Evolutionary conservation across 2,329 filamentous ascomycete species (phyloP).

Genomic region (Aspergillus udagawae): DNA sequence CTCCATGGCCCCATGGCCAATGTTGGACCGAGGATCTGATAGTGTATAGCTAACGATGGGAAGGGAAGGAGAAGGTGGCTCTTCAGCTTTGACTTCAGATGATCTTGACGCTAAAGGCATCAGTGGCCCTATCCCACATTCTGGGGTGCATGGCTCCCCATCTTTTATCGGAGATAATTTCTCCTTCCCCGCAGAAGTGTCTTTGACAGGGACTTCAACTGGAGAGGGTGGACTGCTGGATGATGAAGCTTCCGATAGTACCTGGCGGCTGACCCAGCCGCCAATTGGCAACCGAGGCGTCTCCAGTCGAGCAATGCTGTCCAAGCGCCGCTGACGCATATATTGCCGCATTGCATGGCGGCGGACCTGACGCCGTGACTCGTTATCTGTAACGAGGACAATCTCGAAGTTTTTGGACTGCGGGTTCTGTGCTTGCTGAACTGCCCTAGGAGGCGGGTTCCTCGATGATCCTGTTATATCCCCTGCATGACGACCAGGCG

Average conservation of each 20-base stretch:
- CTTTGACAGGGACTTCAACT: constrained; percentile 10
- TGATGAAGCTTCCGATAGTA: background rate
- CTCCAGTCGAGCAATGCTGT: constrained; percentile 29
- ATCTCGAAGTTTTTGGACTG: constrained; percentile 28
- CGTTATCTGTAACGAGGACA: constrained; percentile 30
- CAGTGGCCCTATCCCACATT: constrained; percentile 3
- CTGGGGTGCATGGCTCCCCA: constrained; percentile 5
- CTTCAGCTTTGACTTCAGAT: constrained; percentile 13
- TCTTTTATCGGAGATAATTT: constrained; percentile 4
- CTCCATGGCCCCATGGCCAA: constrained; percentile 13
- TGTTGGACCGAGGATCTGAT: constrained; percentile 12
- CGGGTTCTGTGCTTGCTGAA: constrained; percentile 5
- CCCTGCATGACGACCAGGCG: constrained; percentile 7
- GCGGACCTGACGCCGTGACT: constrained; percentile 30
- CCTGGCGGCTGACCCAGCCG: constrained; percentile 19
- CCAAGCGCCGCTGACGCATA: constrained; percentile 30
- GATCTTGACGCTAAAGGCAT: constrained; percentile 8
- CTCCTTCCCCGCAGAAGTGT: constrained; percentile 1
- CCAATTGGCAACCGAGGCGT: constrained; percentile 23
- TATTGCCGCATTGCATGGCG: constrained; percentile 36
- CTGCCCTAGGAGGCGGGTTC: constrained; percentile 3
- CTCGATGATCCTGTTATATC: constrained; percentile 4
- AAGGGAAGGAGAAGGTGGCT: constrained; percentile 3
- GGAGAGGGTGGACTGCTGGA: constrained; percentile 6
- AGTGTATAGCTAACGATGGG: constrained; percentile 3